These are phyloP conservation scores for Capillidium heterosporum DNA, from an alignment of 371 early-diverging fungal species.

Conservation along the genomic window DNA sequence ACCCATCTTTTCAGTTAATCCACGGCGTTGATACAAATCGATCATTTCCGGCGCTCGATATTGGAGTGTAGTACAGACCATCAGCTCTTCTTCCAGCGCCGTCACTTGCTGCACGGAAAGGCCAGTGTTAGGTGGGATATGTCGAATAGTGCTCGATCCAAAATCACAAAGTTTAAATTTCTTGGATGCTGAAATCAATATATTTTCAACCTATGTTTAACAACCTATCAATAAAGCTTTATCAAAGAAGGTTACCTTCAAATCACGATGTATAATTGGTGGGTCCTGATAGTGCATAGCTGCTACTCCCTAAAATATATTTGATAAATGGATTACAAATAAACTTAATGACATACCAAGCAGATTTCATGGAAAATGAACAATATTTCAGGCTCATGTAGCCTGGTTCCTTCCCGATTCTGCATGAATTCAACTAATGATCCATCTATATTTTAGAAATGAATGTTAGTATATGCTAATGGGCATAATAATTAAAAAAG, in stretches of 20 bases:
- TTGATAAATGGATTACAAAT: neutral
- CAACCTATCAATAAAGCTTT: neutral
- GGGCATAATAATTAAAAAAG: neutral
- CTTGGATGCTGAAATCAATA: slow-evolving; percentile 25
- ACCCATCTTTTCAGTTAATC: slow-evolving; percentile 72
- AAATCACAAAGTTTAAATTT: slow-evolving; percentile 84
- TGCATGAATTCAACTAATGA: slow-evolving; percentile 79
- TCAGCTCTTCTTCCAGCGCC: slow-evolving; percentile 70
- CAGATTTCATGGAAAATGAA: slow-evolving; percentile 70
- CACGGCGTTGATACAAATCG: slow-evolving; percentile 64
- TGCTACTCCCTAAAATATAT: slow-evolving; percentile 45
- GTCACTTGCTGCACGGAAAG: slow-evolving; percentile 43
- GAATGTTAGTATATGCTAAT: slow-evolving; percentile 1
- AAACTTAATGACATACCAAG: slow-evolving; percentile 22
- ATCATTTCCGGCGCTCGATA: slow-evolving; percentile 88
- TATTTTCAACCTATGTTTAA: slow-evolving; percentile 24
- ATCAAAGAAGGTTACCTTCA: slow-evolving; percentile 52
- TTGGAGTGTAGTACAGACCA: slow-evolving; percentile 72
- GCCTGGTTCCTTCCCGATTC: slow-evolving; percentile 38
- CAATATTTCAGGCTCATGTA: slow-evolving; percentile 65
- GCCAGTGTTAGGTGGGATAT: slow-evolving; percentile 26
- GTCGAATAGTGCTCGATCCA: slow-evolving; percentile 66
- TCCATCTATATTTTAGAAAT: slow-evolving; percentile 27
- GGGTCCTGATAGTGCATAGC: slow-evolving; percentile 67
- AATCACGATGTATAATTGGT: slow-evolving; percentile 63